Base-by-base conservation (phyloP, 202 grass and related monocot species). In the Digitaria exilis region DNA sequence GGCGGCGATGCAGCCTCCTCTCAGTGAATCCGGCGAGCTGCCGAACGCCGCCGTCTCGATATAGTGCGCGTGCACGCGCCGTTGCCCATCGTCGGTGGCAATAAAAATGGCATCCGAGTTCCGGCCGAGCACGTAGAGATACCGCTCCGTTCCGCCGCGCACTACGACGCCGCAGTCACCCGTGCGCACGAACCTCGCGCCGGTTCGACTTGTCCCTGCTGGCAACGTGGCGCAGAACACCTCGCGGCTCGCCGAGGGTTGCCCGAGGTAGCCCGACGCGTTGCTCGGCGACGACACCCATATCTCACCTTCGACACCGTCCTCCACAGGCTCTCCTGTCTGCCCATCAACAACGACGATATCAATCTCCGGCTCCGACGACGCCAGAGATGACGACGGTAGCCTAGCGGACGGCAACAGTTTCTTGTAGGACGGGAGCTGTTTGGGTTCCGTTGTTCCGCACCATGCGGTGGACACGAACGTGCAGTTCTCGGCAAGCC, bases 391-490 rank as follows among this genome's bases (percentile, higher is more conserved):
- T n/a, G n/a, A n/a, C n/a, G 9, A 18, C 9, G 58, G 55, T 3
- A 88, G 73, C 89, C 67, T 78, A 2, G 82, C 86, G 1, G 82
- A 85, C 7, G 89, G 89, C 52, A 91, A 35, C 1, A 91, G 82
- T 16, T 75, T 85, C 16, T 80, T 85, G 78, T 88, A 88, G 55
- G 78, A 85, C 21, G 86, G 86, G 16, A 88, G n/a, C n/a, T n/a
- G n/a, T n/a, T n/a, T n/a, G n/a, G n/a, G n/a, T n/a, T n/a, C n/a
- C n/a, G n/a, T n/a, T n/a, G n/a, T n/a, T 34, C 46, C 28, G 42
- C 71, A 61, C 89, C 89, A 91, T 2, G 89, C 77, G 4, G 89
- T 91, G 59, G 89, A 88, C 11, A 91, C 85, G 60, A 88, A 91
- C 0, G 89, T 91, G 82, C 82, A 85, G 78, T 88, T 91, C 74